Evolutionary conservation across 1,284 basidiomycete genomes (phyloP).

Genomic region (Irpex sp.): DNA sequence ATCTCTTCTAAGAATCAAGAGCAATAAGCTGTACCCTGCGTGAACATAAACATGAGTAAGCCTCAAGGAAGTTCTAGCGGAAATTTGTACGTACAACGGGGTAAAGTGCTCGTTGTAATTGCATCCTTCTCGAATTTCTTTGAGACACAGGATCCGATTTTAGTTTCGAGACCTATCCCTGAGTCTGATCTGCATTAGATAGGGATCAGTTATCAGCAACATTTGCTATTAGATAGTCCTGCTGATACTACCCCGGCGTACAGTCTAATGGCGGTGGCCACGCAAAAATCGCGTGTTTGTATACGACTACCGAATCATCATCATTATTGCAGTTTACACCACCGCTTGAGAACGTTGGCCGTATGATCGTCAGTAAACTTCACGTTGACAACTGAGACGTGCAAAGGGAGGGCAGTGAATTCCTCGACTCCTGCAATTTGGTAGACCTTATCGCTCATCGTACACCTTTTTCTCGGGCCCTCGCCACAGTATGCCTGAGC

Average conservation of each 20-base stretch:
- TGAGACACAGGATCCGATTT: neutral
- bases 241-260: neutral
- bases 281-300: too few species aligned
- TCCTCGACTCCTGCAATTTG: neutral
- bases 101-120: neutral
- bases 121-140: neutral
- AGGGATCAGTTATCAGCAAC: neutral
- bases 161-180: neutral
- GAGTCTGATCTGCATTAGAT: neutral
- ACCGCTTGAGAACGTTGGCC: too few species aligned
- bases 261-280: too few species aligned
- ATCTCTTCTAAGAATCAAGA: neutral
- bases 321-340: too few species aligned
- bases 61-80: neutral
- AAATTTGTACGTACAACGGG: neutral
- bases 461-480: too few species aligned
- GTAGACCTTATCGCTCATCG: neutral
- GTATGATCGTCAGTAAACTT: neutral
- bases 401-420: neutral
- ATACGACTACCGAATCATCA: too few species aligned
- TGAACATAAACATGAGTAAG: neutral
- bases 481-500: too few species aligned
- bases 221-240: neutral
- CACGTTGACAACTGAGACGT: neutral
- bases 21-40: neutral